Evolutionary conservation across 352 stramenopile genomes (phyloP), one percentile per base, ranked within the genome.

Genomic region (Elongisporangium anandrum): DNA sequence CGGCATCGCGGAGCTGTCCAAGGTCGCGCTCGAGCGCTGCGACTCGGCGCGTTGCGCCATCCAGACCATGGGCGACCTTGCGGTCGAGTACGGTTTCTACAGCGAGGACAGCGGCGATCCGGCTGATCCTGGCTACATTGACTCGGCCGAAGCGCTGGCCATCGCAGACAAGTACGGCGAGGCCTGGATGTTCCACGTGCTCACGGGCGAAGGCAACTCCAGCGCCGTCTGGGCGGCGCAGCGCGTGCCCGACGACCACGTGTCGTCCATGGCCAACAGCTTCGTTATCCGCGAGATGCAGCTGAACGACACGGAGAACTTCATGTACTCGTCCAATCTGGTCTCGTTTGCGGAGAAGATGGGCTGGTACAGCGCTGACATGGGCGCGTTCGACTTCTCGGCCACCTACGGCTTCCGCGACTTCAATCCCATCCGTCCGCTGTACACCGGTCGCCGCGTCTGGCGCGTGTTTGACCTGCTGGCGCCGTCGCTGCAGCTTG

Each of bases 101-200:
- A 90, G 86, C 57, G 88, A 88, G 62, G 78, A 91, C 56, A 79
- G 68, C 26, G 75, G 75, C 20, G 64, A 80, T 66, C 70, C 68
- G 39, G 39, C 58, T 13, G 52, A 51, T 1, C 75, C 75, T 12
- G 65, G 52, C 16, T 85, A 78, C 67, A 59, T 50, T 1, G 60
- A 66, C 52, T 85, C 71, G 56, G 79, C 73, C 13, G 90, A 97
- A 68, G 72, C 75, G 21, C 71, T 97, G 19, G 84, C 66, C 17
- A 88, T 97, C 39, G 75, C 71, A 12, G 91, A 97, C 71, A 72
- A 83, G 26, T 70, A 83, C 50, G 70, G 70, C 4, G 87, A 97
- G 61, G 82, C 79, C 6, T 97, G 90, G 90, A 71, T 97, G 5
- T 97, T 97, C 72, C 89, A 97, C 62, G 89, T 97, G 41, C 60